Conservation (phyloP, 148 eudicot species). For the Vaccinium darrowii region DNA sequence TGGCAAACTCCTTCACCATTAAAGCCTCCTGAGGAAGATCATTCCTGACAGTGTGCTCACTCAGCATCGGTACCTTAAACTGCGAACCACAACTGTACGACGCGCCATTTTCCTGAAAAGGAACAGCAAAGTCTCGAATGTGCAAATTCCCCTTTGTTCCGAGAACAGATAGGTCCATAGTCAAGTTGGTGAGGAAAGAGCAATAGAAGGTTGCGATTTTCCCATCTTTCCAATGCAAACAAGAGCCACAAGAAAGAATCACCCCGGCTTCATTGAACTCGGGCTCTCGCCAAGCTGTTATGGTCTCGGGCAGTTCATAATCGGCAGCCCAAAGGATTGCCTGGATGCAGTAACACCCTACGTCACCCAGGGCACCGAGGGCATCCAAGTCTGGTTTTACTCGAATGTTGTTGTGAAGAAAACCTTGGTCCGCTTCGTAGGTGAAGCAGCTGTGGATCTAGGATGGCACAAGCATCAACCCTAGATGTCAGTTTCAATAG, state of each 20-base stretch:
- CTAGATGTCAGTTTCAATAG: background rate
- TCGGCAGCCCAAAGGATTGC: slow-evolving; percentile 23
- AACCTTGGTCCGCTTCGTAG: background rate
- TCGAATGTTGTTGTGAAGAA: slow-evolving; percentile 21
- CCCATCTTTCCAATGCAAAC: slow-evolving; percentile 19
- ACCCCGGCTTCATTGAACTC: slow-evolving; percentile 17
- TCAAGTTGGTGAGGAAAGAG: slow-evolving; percentile 26
- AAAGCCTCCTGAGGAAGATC: slow-evolving; percentile 24
- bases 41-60: slow-evolving; percentile 13
- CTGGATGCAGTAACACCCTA: slow-evolving; percentile 25
- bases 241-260: slow-evolving; percentile 22
- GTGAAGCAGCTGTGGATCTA: slow-evolving; percentile 23
- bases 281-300: slow-evolving; percentile 13
- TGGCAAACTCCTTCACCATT: slow-evolving; percentile 20
- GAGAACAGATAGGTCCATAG: slow-evolving; percentile 20
- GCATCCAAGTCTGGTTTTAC: slow-evolving; percentile 23
- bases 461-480: background rate
- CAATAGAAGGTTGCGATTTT: slow-evolving; percentile 24
- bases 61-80: background rate
- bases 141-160: slow-evolving; percentile 21
- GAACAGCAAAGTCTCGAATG: slow-evolving; percentile 24
- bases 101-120: slow-evolving; percentile 13
- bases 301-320: slow-evolving; percentile 14
- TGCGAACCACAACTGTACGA: slow-evolving; percentile 6
- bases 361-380: slow-evolving; percentile 21